Evolutionary conservation across 805 yeast genomes (phyloP).

Genomic region (Hanseniaspora thailandica): DNA sequence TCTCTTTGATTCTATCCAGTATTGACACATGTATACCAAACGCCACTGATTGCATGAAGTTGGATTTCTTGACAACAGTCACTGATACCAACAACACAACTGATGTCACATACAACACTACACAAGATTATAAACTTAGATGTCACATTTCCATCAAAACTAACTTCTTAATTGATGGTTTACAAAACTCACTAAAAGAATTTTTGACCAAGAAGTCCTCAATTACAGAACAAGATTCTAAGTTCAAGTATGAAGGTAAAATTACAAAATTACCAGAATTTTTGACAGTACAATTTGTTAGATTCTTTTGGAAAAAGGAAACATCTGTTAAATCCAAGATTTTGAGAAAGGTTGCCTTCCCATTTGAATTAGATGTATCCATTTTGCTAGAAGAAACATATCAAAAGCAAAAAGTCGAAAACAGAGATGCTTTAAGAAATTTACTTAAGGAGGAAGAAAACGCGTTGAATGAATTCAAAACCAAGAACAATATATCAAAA

Average conservation of each 20-base stretch:
- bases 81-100: conserved; percentile 47
- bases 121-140: conserved; percentile 58
- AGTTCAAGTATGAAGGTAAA: conserved; percentile 45
- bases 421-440: conserved; percentile 66
- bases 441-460: conserved; percentile 66
- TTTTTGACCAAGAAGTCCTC: conserved; percentile 65
- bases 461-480: conserved; percentile 55
- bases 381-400: conserved; percentile 77
- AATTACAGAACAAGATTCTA: conserved; percentile 57
- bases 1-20: conserved; percentile 57
- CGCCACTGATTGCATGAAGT: conserved; percentile 39
- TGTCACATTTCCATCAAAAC: conserved; percentile 83
- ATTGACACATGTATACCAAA: conserved; percentile 32
- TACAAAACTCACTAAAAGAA: conserved; percentile 62
- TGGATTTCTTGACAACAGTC: conserved; percentile 51
- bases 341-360: conserved; percentile 86
- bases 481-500: conserved; percentile 15
- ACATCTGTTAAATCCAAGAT: conserved; percentile 85
- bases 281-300: conserved; percentile 79
- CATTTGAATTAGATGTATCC: conserved; percentile 78
- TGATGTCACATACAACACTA: conserved; percentile 41
- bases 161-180: conserved; percentile 79
- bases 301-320: conserved; percentile 93
- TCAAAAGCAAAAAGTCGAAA: conserved; percentile 50
- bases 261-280: conserved; percentile 76